Base-by-base conservation (phyloP, 305 asterid genomes). In the Solanum hybrid region DNA sequence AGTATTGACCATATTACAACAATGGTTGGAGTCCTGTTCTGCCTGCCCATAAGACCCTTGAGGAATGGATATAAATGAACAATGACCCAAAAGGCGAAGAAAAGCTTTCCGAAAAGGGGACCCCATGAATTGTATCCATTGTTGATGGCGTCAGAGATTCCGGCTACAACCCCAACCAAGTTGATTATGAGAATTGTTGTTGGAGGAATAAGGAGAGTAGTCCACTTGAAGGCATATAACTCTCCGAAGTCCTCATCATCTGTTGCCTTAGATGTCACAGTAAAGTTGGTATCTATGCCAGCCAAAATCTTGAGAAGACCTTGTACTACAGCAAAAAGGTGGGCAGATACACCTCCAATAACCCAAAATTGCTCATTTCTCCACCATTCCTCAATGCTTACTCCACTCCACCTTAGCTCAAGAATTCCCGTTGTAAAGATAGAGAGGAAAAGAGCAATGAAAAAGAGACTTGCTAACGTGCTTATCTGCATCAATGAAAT, bases 321-420 rank as follows among this genome's bases (percentile, higher is more conserved):
- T 89, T 97, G 98, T 69, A 97, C 89, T 6, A 97, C 98, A 0
- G 98, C 99, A 79, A 97, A 97, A 79, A 97, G 98, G 46, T 97
- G 98, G 34, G 98, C 99, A 2, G 99, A 96, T 1, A 97, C 91
- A 10, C 98, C 98, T 24, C 98, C 99, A 12, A 96, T 97, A 27
- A 97, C 99, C 99, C 98, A 97, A 89, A 97, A 96, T 81, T 97
- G 99, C 89, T 97, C 98, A 77, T 97, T 97, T 91, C 99, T 93
- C 99, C 99, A 95, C 99, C 99, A 97, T 90, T 96, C 99, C 93
- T 97, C 99, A 38, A 97, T 96, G 96, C 98, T 95, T 31, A 96
- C 99, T 26, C 98, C 98, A 87, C 99, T 96, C 99, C 99, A 97
- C 88, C 98, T 90, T 90, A 96, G 95, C 93, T 97, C 99, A 14